Evolutionary conservation across 306 rosid genomes (phyloP).

Genomic region (Castanea mollissima): DNA sequence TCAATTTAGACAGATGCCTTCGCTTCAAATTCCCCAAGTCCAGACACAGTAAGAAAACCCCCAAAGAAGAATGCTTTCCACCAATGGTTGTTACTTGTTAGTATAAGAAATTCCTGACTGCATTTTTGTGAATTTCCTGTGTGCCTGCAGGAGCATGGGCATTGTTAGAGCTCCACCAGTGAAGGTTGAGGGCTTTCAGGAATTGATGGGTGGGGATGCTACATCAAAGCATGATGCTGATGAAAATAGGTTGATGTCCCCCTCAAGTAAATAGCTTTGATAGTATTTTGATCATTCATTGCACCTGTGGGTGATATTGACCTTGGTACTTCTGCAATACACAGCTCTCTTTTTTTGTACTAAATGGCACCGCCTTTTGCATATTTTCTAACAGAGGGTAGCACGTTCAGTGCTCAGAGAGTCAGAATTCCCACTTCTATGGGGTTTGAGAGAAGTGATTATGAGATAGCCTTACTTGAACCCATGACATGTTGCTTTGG

Average conservation of each 20-base stretch:
- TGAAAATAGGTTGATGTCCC: slow-evolving; percentile 73
- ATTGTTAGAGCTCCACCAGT: slow-evolving; percentile 85
- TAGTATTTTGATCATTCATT: slow-evolving; percentile 5
- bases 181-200: slow-evolving; percentile 91
- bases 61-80: slow-evolving; percentile 16
- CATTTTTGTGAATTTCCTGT: slow-evolving; percentile 12
- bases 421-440: too few species aligned
- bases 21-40: slow-evolving; percentile 60
- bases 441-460: too few species aligned
- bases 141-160: slow-evolving; percentile 55
- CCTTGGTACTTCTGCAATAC: not conserved
- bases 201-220: slow-evolving; percentile 87
- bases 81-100: not conserved
- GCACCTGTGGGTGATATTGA: slow-evolving; percentile 1
- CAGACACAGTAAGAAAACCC: slow-evolving; percentile 65
- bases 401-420: too few species aligned
- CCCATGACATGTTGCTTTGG: too few species aligned
- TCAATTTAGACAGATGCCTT: slow-evolving; percentile 73
- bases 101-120: slow-evolving; percentile 5
- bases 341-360: slow-evolving; percentile 2
- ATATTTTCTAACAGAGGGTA: too few species aligned
- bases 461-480: too few species aligned
- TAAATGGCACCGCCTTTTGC: too few species aligned
- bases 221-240: slow-evolving; percentile 79
- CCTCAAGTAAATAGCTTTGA: slow-evolving; percentile 49